Base-by-base conservation (phyloP, 75 land plant species). In the Picea glauca region DNA sequence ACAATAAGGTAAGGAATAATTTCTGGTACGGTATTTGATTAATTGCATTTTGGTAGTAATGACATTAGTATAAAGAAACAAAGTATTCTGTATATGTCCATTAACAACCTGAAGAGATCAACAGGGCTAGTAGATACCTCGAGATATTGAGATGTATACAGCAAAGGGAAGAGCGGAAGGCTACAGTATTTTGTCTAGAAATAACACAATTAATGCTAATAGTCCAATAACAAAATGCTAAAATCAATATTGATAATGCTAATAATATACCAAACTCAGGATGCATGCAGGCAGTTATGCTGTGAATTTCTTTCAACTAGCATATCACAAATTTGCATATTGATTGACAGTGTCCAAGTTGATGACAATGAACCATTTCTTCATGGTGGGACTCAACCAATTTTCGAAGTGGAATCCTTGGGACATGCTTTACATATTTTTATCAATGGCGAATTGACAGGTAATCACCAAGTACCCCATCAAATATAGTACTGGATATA, bases 361-460 rank as follows among this genome's bases (percentile, higher is more conserved):
- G 57, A 76, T 31, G 87, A 83, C 0, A 63, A 84, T 76, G 94
- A 92, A 33, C 80, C 79, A 73, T 89, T 80, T 75, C 89, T 89
- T 63, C 6, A 57, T 58, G 76, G 78, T 84, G 91, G 81, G 30
- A 88, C 81, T 35, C 61, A 83, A 73, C 78, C 91, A 57, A 77
- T 79, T 66, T 91, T 86, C n/a, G 87, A 91, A 60, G 86, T 94
- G 58, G 73, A 85, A 58, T 86, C 90, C 14, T 83, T 90, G 78
- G 92, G 96, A 1, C 92, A 97, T 85, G 90, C 73, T 20, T 89
- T 94, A 58, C 91, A 91, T 84, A 90, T 86, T 76, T 97, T 94
- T 82, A 65, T 93, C 72, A 97, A 94, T 72, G 89, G 86, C 38
- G 78, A 92, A 33, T 86, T 83, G 63, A 78, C 85, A 91, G 98